Base-by-base conservation (phyloP, 2,329 filamentous ascomycete species). In the Esteya vermicola region DNA sequence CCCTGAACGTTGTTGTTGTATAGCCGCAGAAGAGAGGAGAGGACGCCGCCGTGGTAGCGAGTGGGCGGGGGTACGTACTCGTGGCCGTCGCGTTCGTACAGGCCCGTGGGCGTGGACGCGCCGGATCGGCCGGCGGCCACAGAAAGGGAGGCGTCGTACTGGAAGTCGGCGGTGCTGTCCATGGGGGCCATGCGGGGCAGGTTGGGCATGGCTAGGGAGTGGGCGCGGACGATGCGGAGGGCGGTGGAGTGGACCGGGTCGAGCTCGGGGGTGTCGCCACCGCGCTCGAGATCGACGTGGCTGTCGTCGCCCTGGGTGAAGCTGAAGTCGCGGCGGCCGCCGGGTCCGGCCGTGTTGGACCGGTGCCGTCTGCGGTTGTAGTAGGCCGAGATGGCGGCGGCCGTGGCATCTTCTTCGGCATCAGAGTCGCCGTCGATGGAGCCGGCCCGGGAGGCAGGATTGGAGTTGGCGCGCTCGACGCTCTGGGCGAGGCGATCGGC, bases 1-100 rank as follows among this genome's bases (percentile, higher is more conserved):
- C 5, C 14, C n/a, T 3, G 19, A 14, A 1, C 50, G 54, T 34
- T 65, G 63, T 44, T 63, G 43, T 75, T 68, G 51, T 84, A 79
- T 9, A 86, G 65, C 55, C 78, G 83, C 37, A 91, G 62, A 0
- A 93, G 62, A 0, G 77, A 79, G 3, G 78, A 77, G 1, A 93
- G 62, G 35, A 89, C 73, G 23, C 85, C 82, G 23, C 78, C 79
- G 37, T 78, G 74, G 54, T 84, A 88, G 46, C 78, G 71, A 19
- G 66, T 60, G 5, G 82, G 82, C 32, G 68, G 66, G 33, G 78
- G 75, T 16, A 83, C 71, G 51, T 83, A 84, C 23, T 70, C 56
- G 52, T 71, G 32, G 26, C 37, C 33, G 62, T 85, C 45, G 51
- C 76, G 34, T 70, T 77, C 35, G 61, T 84, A 36, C 70, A 83